A percentile compares a stretch with the other conserved stretches of the same genome.
These are phyloP conservation scores for Neobulgaria alba DNA, from an alignment of 2,329 filamentous ascomycete species.

Conservation along the genomic window DNA sequence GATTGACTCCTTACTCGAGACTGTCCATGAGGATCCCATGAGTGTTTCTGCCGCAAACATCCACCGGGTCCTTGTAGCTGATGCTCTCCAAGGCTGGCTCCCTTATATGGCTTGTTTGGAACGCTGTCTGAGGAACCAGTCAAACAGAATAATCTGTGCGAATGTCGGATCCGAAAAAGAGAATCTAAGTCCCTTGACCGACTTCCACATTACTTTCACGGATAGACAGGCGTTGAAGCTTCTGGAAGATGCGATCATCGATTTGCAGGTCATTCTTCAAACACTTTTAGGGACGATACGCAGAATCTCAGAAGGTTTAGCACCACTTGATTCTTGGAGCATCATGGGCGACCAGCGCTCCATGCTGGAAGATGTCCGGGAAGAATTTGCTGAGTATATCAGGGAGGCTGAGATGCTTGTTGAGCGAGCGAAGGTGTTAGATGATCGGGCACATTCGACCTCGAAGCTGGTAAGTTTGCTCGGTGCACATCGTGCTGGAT, in stretches of 20 bases:
- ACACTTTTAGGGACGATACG: constrained; percentile 8
- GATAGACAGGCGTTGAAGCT: constrained; percentile 18
- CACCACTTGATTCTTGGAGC: background rate
- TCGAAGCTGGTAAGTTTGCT: constrained; percentile 11
- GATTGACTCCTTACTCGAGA: background rate
- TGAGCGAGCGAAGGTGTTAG: constrained; percentile 8
- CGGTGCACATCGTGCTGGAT: background rate
- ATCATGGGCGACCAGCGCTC: background rate
- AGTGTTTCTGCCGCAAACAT: constrained; percentile 10
- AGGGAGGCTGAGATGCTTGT: constrained; percentile 11
- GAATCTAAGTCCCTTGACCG: constrained; percentile 9
- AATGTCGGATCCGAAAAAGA: constrained; percentile 8
- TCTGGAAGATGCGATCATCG: constrained; percentile 16
- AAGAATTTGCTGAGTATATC: constrained; percentile 14
- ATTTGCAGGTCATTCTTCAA: constrained; percentile 15
- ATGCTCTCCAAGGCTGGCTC: constrained; percentile 13
- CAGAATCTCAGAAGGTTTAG: constrained; percentile 5
- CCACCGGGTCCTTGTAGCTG: constrained; percentile 13
- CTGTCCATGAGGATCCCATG: background rate
- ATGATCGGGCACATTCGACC: constrained; percentile 10
- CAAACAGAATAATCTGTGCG: constrained; percentile 7
- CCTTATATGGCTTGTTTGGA: constrained; percentile 18
- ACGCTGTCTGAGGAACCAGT: constrained; percentile 7
- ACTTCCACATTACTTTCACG: constrained; percentile 14
- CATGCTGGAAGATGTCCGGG: constrained; percentile 3